Base-by-base conservation (phyloP, 768 basidiomycete species). In the Mycena kentingensis region DNA sequence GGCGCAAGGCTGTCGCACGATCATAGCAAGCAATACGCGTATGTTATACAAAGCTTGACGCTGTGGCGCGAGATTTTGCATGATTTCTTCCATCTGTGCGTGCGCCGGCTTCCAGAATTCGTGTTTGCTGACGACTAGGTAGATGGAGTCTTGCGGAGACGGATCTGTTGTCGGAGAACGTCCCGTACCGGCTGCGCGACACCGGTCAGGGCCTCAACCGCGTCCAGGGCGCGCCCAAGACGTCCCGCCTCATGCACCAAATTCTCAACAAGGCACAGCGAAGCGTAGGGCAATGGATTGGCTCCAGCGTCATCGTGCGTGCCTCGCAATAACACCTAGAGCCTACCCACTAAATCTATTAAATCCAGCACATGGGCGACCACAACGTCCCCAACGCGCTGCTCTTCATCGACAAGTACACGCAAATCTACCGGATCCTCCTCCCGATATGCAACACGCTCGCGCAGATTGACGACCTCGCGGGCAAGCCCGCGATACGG, bases 381-480 rank as follows among this genome's bases (percentile, higher is more conserved):
- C 91, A 85, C 66, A 84, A 89, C 62, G 88, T 90, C 19, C 88
- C 88, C 4, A 90, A 89, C 60, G 88, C 91, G 3, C 76, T 93
- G 43, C 82, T 93, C 72, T 93, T 93, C 77, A 91, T 93, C 61
- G 89, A 93, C 78, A 93, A 93, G 66, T 93, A 93, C 70, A 90
- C 90, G 12, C 91, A 93, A 65, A 88, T 93, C 42, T 93, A 93
- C 70, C 87, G 91, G 60, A 93, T 93, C 64, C 82, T 93, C 19
- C 77, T 93, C 22, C 91, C 91, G 4, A 88, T 93, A 52, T 92
- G 89, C 74, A 93, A 87, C 60, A 83, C 89, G 25, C 78, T 93
- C 46, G 75, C 77, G 3, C 85, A 90, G 56, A 87, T 93, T 52
- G 83, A 87, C 13, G 61, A 64, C n/a, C 71, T 93, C 19, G 73